phyloP scores from a whole-genome alignment of 257 asterid species.

The Solanum pennellii region DNA sequence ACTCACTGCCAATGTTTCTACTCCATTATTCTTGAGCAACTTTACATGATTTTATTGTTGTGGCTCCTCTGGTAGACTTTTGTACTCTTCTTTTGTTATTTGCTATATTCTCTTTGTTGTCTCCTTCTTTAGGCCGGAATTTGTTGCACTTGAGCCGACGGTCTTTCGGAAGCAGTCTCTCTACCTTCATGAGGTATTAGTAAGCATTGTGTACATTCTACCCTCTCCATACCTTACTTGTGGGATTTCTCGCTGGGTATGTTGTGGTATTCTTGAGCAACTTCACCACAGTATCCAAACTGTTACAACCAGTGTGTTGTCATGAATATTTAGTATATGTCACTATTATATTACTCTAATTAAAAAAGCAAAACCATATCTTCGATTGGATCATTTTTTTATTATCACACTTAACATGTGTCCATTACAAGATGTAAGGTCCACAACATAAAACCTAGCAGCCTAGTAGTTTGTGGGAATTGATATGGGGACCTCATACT shows the following conservation, averaged over 20 bases:
- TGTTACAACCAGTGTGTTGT: background rate
- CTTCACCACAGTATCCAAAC: background rate
- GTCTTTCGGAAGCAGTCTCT: background rate
- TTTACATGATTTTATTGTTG: no score
- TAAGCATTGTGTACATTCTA: background rate
- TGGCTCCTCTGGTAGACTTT: background rate
- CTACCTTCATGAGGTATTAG: background rate
- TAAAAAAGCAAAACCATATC: background rate
- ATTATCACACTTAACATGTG: constrained; percentile 1
- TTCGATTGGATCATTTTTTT: background rate
- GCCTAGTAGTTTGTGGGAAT: constrained; percentile 4
- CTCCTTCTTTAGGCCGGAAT: background rate
- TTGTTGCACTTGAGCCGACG: background rate
- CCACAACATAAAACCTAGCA: background rate
- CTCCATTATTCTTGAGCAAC: background rate
- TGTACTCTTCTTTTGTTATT: background rate
- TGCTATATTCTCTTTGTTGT: background rate
- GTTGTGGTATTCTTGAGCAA: background rate
- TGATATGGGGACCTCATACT: constrained; percentile 20
- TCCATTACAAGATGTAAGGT: background rate
- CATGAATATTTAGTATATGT: background rate
- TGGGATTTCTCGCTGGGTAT: background rate
- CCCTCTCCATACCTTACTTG: background rate
- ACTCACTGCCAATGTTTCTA: background rate
- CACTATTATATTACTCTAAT: background rate